A percentile compares a stretch with the other conserved stretches of the same genome.
These are phyloP conservation scores for Clonostachys chloroleuca DNA, from an alignment of 2,329 filamentous ascomycete genomes.

Conservation along the genomic window DNA sequence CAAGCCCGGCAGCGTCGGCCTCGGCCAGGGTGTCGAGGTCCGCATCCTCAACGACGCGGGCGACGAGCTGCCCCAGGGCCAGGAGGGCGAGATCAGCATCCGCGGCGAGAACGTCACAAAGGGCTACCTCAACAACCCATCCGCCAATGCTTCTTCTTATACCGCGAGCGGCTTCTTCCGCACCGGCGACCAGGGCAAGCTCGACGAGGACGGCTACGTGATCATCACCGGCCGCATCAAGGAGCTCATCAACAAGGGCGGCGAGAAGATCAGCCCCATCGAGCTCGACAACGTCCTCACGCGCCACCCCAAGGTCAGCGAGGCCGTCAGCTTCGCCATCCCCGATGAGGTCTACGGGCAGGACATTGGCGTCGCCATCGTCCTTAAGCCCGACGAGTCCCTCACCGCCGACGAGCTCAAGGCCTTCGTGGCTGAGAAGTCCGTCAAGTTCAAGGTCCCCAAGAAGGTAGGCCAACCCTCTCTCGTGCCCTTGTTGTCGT, in stretches of 20 bases:
- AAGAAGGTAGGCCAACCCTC: conserved; percentile 67
- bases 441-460: conserved; percentile 82
- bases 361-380: conserved; percentile 73
- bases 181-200: conserved; percentile 81
- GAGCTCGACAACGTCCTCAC: conserved; percentile 80
- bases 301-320: conserved; percentile 66
- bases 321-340: conserved; percentile 81
- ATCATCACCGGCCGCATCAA: conserved; percentile 90
- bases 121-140: conserved; percentile 79
- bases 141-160: conserved; percentile 72
- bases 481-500: conserved; percentile 9
- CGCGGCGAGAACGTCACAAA: conserved; percentile 77
- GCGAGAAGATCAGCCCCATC: conserved; percentile 86
- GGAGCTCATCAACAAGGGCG: conserved; percentile 87
- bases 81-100: conserved; percentile 80
- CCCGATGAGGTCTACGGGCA: conserved; percentile 81
- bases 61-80: conserved; percentile 62
- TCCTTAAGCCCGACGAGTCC: conserved; percentile 61
- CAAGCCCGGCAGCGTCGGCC: conserved; percentile 76
- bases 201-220: conserved; percentile 76
- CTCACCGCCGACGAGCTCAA: conserved; percentile 58
- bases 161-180: conserved; percentile 77
- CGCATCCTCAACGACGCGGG: conserved; percentile 70
- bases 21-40: conserved; percentile 80
- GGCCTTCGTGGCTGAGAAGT: conserved; percentile 61